Conservation (phyloP, 2,329 filamentous ascomycete species). For the Xylaria sp. region DNA sequence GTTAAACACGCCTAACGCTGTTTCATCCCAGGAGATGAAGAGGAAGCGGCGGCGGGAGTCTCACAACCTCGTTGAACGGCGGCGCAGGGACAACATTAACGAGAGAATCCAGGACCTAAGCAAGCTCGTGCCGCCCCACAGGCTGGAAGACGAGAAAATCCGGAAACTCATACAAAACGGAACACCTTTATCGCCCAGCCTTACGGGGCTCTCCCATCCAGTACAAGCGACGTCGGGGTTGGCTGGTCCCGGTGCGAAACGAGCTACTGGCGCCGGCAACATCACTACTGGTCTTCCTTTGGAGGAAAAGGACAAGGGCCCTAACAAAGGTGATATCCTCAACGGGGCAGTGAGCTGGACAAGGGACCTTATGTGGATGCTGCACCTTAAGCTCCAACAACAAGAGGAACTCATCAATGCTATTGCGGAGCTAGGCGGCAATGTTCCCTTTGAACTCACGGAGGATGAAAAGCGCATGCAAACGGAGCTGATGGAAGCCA, state of each 20-base stretch:
- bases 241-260: slow-evolving; percentile 79
- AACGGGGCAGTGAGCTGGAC: slow-evolving; percentile 98
- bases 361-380: slow-evolving; percentile 95
- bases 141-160: slow-evolving; percentile 95
- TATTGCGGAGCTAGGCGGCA: slow-evolving; percentile 71
- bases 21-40: slow-evolving; percentile 91
- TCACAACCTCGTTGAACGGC: slow-evolving; percentile 93
- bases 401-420: slow-evolving; percentile 83
- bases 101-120: slow-evolving; percentile 97
- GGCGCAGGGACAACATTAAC: slow-evolving; percentile 96
- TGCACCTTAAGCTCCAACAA: slow-evolving; percentile 85
- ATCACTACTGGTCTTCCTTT: slow-evolving; percentile 91
- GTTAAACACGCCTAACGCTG: slow-evolving; percentile 58
- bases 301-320: slow-evolving; percentile 97
- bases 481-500: slow-evolving; percentile 84
- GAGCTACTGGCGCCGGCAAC: slow-evolving; percentile 76
- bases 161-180: slow-evolving; percentile 93
- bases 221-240: slow-evolving; percentile 82
- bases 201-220: slow-evolving; percentile 70
- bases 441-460: slow-evolving; percentile 78
- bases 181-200: slow-evolving; percentile 81
- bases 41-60: slow-evolving; percentile 88
- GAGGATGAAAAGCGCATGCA: slow-evolving; percentile 97
- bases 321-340: slow-evolving; percentile 97
- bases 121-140: slow-evolving; percentile 86